These are phyloP conservation scores for Mangifera indica DNA, from an alignment of 345 rosid species.

Conservation along the genomic window DNA sequence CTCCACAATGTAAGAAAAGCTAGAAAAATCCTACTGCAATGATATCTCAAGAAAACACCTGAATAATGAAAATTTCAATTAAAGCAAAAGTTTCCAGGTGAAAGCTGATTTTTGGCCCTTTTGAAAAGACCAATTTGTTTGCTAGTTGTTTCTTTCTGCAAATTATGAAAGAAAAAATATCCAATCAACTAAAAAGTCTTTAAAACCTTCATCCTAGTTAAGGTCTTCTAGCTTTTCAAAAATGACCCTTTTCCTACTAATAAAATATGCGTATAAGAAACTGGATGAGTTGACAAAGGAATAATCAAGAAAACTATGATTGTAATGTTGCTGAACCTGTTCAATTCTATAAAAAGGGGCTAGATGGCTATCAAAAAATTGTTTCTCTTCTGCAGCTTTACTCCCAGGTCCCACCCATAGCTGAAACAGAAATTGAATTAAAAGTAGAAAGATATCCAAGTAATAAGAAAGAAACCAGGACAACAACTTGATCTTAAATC, in stretches of 20 bases:
- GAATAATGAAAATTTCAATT: not conserved
- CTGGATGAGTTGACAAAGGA: not conserved
- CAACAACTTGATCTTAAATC: not conserved
- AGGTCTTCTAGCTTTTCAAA: not conserved
- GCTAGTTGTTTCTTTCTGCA: not conserved
- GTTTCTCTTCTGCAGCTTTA: slow-evolving; percentile 88
- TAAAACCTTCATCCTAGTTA: not conserved
- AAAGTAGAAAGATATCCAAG: slow-evolving; percentile 7
- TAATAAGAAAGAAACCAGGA: not conserved
- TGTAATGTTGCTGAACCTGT: slow-evolving; percentile 54
- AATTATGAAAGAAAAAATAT: not conserved
- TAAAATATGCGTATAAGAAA: slow-evolving; percentile 1
- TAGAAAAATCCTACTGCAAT: not conserved
- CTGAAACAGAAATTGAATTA: slow-evolving; percentile 44
- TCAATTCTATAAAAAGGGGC: slow-evolving; percentile 97
- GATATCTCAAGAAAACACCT: not conserved
- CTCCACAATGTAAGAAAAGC: not conserved
- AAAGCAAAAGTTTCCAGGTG: not conserved
- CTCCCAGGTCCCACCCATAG: slow-evolving; percentile 99
- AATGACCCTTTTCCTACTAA: not conserved
- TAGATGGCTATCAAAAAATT: slow-evolving; percentile 79
- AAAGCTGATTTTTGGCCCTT: not conserved
- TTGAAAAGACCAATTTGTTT: too few species aligned
- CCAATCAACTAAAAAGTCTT: not conserved
- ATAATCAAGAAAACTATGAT: slow-evolving; percentile 6